These are phyloP conservation scores for Sanghuangporus baumii DNA, from an alignment of 1,284 basidiomycete species.

Conservation along the genomic window DNA sequence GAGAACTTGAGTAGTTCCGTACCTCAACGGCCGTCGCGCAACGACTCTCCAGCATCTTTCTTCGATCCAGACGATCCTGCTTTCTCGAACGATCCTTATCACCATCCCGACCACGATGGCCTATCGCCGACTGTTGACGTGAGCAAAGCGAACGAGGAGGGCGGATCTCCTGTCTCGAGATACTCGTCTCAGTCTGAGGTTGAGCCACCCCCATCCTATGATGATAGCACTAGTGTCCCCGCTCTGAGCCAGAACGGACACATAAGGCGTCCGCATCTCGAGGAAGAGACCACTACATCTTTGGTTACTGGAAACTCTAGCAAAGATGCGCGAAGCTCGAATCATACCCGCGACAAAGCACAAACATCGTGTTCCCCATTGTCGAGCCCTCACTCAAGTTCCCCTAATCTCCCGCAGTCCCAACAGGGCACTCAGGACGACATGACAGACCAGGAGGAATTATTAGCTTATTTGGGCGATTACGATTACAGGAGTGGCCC, in stretches of 20 bases:
- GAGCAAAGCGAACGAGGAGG: neutral
- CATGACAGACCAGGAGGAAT: neutral
- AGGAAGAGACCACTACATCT: neutral
- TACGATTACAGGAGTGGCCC: neutral
- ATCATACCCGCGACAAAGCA: slow-evolving; percentile 3
- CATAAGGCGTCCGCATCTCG: neutral
- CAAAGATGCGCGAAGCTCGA: neutral
- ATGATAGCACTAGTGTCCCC: neutral
- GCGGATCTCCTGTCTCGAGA: neutral
- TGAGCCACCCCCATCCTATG: slow-evolving; percentile 13
- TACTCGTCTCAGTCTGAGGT: neutral
- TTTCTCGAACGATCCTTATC: slow-evolving; percentile 31
- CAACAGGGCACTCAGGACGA: neutral
- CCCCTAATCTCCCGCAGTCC: neutral
- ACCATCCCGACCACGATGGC: slow-evolving; percentile 30
- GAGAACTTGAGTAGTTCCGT: neutral
- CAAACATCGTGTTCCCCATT: neutral
- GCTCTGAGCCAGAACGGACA: neutral
- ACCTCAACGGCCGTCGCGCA: neutral
- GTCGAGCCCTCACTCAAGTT: neutral
- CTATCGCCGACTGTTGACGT: neutral
- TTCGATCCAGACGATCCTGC: slow-evolving; percentile 28
- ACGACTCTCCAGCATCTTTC: neutral
- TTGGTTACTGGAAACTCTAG: neutral
- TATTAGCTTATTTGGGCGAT: slow-evolving; percentile 14